Evolutionary conservation across 306 rosid species (phyloP).

Genomic region (Vigna unguiculata): DNA sequence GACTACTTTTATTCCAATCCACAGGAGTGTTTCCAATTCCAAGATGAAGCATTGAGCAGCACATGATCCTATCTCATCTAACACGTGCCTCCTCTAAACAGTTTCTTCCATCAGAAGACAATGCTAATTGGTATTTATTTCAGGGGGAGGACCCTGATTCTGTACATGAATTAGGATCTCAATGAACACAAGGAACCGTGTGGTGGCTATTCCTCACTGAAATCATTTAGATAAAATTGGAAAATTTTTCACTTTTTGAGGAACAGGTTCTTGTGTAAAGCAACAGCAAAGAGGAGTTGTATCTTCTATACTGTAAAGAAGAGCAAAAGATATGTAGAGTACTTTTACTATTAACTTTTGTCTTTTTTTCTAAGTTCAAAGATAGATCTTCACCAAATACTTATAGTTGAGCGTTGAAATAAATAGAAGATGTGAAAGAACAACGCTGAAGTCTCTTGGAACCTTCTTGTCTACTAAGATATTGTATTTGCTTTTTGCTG

Average conservation of each 20-base stretch:
- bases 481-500: constrained; percentile 34
- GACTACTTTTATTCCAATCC: constrained; percentile 94
- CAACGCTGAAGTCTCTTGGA: constrained; percentile 22
- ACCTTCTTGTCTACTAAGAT: constrained; percentile 39
- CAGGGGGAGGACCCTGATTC: constrained; percentile 16
- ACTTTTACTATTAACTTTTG: constrained; percentile 27
- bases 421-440: constrained; percentile 22
- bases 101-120: constrained; percentile 3
- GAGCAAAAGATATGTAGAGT: constrained; percentile 25
- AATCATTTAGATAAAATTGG: constrained; percentile 19
- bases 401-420: constrained; percentile 22
- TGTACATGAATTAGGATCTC: constrained; percentile 27
- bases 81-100: background rate
- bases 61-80: constrained; percentile 40
- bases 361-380: constrained; percentile 13
- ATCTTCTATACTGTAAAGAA: constrained; percentile 41
- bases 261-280: constrained; percentile 38
- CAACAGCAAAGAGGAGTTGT: constrained; percentile 32
- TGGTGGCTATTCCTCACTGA: constrained; percentile 22
- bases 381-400: constrained; percentile 16
- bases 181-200: background rate
- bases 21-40: constrained; percentile 73
- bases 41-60: constrained; percentile 63
- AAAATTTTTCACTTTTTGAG: constrained; percentile 36
- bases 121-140: constrained; percentile 11